Conservation (phyloP, 1,139 yeast genomes). For the Scheffersomyces segobiensis region DNA sequence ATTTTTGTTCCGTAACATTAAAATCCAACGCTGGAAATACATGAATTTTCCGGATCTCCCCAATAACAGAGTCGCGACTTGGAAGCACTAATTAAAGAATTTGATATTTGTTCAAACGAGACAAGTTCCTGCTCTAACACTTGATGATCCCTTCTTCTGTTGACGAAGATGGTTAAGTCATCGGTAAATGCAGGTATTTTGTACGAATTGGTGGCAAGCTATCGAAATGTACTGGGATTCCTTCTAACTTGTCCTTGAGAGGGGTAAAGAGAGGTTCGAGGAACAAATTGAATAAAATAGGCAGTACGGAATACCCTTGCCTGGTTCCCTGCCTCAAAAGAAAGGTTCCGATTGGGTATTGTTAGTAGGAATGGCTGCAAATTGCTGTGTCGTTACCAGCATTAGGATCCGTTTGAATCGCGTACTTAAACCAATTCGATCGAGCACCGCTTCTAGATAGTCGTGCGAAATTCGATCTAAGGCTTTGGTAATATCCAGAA, state of each 20-base stretch:
- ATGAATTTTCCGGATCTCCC: background rate
- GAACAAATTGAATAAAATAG: background rate
- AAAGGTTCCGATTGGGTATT: background rate
- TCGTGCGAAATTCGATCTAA: no score
- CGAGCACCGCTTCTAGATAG: background rate
- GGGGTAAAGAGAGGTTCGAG: background rate
- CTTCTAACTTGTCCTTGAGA: background rate
- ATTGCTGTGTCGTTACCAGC: background rate
- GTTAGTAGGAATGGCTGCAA: background rate
- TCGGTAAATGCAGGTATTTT: background rate
- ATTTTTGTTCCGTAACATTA: no score
- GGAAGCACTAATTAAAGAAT: background rate
- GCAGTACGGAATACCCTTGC: background rate
- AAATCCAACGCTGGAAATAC: no score
- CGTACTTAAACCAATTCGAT: background rate
- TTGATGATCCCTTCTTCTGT: background rate
- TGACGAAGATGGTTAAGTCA: background rate
- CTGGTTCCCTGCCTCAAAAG: background rate
- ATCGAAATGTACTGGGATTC: background rate
- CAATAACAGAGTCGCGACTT: background rate
- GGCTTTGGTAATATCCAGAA: no score
- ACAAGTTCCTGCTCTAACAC: background rate
- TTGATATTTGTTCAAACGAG: background rate
- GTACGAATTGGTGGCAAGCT: background rate
- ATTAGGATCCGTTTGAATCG: background rate